These are phyloP conservation scores for Plasmodium inui DNA, from an alignment of 169 alveolate genomes.

Conservation along the genomic window DNA sequence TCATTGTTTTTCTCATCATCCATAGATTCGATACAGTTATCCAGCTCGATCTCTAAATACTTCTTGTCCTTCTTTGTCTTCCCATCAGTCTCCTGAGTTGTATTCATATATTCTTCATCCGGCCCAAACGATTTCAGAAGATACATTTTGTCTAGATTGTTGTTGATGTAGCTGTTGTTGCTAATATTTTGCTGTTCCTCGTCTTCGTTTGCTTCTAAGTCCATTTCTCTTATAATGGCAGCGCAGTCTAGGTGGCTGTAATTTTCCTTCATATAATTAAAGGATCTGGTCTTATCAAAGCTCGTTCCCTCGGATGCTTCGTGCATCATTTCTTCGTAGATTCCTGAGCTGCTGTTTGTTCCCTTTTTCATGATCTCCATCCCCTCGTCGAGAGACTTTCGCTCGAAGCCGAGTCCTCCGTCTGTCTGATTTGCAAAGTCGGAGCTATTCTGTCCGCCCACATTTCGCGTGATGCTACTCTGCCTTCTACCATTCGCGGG, in stretches of 20 bases:
- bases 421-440: background rate
- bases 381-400: background rate
- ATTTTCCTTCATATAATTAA: background rate
- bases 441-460: background rate
- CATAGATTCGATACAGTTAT: constrained; percentile 24
- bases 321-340: constrained; percentile 4
- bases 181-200: background rate
- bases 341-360: background rate
- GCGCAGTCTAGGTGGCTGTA: background rate
- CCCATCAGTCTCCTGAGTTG: background rate
- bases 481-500: background rate
- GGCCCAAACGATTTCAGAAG: background rate
- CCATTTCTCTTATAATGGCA: background rate
- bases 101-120: background rate
- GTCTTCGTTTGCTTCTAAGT: background rate
- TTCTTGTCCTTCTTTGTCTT: constrained; percentile 5
- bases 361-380: background rate
- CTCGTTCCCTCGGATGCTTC: background rate
- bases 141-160: constrained; percentile 29
- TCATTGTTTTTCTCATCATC: constrained; percentile 12
- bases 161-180: constrained; percentile 24
- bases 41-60: constrained; percentile 27
- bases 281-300: background rate
- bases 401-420: background rate
- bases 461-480: background rate